Base-by-base conservation (phyloP, 176 grass and related monocot genomes). In the Triticum aestivum region DNA sequence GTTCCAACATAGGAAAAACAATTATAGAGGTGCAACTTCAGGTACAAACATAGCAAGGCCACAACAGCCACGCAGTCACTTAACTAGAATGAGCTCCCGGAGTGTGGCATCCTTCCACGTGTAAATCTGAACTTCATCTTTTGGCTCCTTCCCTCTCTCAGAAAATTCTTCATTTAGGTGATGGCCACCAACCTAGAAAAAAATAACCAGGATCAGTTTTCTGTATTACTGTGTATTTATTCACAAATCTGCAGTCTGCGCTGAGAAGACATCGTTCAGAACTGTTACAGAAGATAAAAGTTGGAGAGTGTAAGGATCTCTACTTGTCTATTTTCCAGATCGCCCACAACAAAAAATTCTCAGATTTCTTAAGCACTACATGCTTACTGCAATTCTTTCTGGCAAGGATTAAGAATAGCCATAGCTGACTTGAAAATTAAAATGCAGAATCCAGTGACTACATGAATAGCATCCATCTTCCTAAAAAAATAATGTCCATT, bases 111-210 rank as follows among this genome's bases (percentile, higher is more conserved):
- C 29, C 29, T 29, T 29, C 29, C 29, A 29, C 29, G 29, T 29
- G 29, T 29, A 29, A 29, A 29, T 29, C 29, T 29, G 29, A 29
- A 29, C 29, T 29, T 29, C 29, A 29, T 29, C 29, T 29, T 29
- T 29, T 29, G 29, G 29, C 29, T 29, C 1, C 29, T 29, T 29
- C 29, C 29, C 29, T 29, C 29, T 29, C 29, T 29, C 29, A 29
- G 29, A 29, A 29, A 29, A 29, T 29, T 29, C 29, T 29, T 29
- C 29, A 29, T 29, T 29, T 29, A 29, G 29, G 29, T 29, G 29
- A 29, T 2, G 29, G 29, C 29, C 29, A 29, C 86, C 90, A 84
- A 87, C 88, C 96, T 98, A 78, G 74, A 44, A 52, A 69, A 23
- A 67, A 67, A 23, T 41, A 32, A 68, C 17, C 17, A 61, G 41